Evolutionary conservation across 2,329 filamentous ascomycete genomes (phyloP), one percentile per base, ranked within the genome.

Genomic region (Cytospora leucostoma): DNA sequence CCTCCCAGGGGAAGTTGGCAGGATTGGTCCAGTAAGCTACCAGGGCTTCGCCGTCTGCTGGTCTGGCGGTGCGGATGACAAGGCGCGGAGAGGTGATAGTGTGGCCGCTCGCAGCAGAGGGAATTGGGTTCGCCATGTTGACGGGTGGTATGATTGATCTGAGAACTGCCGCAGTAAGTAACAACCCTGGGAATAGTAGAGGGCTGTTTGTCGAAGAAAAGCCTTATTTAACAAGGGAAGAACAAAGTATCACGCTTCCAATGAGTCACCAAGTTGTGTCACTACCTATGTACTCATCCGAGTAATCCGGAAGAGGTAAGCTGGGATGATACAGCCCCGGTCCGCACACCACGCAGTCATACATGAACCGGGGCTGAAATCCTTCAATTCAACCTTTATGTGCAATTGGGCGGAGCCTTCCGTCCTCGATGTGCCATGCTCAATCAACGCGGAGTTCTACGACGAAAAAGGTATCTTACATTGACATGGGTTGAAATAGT

Each of bases 31-130:
- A 61, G 21, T 68, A 35, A 7, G 40, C 33, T 19, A 59, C 47
- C 38, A 68, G 57, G 6, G 57, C 66, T 0, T 61, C 62, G 37
- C 52, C 67, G 33, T 69, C 67, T 37, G 60, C 49, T 10, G 38
- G 33, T 10, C 71, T 68, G 1, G 74, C 76, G 19, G 70, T 70
- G 65, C 78, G 76, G 62, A 79, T 75, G 32, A 75, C 74, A 32
- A 80, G 71, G 40, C 74, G 73, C 74, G 17, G 81, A 76, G 51
- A 83, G 75, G 37, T 78, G 76, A 62, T 79, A 12, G 40, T 47
- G n/a, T 59, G 27, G 21, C 62, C 62, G 19, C 27, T 40, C 15
- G 50, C 32, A 37, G 61, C 27, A 19, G 19, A 15, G n/a, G 50
- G 12, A 17, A 4, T 10, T 7, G 21, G 12, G 15, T 17, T 32